Base-by-base conservation (phyloP, 1,139 yeast genomes). In the Pneumocystis carinii region DNA sequence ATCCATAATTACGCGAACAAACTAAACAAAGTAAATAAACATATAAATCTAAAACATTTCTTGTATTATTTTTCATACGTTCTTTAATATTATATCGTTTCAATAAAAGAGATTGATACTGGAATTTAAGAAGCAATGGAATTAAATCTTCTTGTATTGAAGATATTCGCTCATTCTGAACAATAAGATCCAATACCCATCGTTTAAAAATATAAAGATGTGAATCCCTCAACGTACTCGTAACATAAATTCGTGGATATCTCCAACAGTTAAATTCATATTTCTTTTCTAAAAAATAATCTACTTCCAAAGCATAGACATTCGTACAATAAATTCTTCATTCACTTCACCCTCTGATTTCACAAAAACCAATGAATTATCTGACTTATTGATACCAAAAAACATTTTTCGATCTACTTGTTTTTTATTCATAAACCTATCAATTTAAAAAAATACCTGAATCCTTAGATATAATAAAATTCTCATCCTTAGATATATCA, bases 251-350 rank as follows among this genome's bases (percentile, higher is more conserved):
- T 67, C 83, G 81, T 53, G 97, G 95, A 72, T 84, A 85, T 19
- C 55, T 32, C 35, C 24, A 48, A 48, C 10, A 19, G n/a, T 19
- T 12, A 24, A 19, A 12, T 48, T 48, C 14, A 48, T 19, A 48
- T 3, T 48, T 42, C 19, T 42, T 19, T 42, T n/a, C 2, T n/a
- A 42, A 48, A 48, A 24, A 8, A 48, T 17, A 15, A 41, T 41
- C 10, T 24, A 48, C 71, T 87, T 82, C 97, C 97, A 90, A 60
- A 87, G 78, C 84, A 94, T 79, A 68, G 90, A 94, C 62, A 94
- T 85, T 74, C 97, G 82, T 62, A 92, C 75, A 67, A 84, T 83
- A 64, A 92, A 76, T 62, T 84, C 81, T 81, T 69, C 84, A 82
- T 69, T 64, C 32, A 65, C 29, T 42, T 65, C 66, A 15, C 63